phyloP scores from a whole-genome alignment of 257 asterid genomes.

The Nicotiana obtusifolia region DNA sequence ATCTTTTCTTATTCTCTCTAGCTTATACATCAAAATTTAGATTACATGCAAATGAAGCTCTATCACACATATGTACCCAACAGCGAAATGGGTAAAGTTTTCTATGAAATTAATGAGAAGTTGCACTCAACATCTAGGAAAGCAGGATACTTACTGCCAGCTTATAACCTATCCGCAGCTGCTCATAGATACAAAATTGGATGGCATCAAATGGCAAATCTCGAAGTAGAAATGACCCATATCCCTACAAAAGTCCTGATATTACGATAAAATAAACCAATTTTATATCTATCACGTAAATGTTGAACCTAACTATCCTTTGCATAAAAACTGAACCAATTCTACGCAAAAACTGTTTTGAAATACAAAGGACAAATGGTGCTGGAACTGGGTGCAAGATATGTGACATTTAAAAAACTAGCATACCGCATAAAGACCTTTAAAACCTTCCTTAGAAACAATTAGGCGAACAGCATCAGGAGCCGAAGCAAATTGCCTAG shows the following conservation, averaged over 20 bases:
- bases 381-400: neutral
- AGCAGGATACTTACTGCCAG: constrained; percentile 57
- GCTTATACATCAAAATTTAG: neutral
- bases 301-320: neutral
- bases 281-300: neutral
- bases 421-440: constrained; percentile 91
- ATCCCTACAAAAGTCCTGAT: constrained; percentile 46
- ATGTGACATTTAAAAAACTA: neutral
- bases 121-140: neutral
- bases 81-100: neutral
- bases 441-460: constrained; percentile 78
- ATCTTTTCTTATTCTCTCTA: neutral
- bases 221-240: constrained; percentile 74
- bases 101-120: neutral
- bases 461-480: constrained; percentile 82
- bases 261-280: neutral
- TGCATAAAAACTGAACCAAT: neutral
- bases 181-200: constrained; percentile 87
- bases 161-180: constrained; percentile 87
- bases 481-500: constrained; percentile 86
- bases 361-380: neutral
- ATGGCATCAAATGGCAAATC: constrained; percentile 81
- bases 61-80: neutral
- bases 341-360: neutral
- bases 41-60: neutral